Evolutionary conservation across 129 eudicot genomes (phyloP).

Genomic region (Centella asiatica): DNA sequence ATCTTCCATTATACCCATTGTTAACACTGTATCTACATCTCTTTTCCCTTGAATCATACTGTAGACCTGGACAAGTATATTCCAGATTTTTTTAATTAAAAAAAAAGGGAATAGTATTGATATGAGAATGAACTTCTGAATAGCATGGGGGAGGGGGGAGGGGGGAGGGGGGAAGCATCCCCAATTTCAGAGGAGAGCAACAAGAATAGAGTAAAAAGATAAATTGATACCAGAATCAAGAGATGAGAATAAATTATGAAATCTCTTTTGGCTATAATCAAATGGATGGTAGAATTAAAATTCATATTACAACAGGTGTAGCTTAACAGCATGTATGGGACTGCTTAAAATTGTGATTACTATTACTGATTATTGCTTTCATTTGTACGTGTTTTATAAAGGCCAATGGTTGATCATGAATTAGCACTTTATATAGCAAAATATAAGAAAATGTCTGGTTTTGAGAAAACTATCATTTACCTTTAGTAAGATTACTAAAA

Average conservation of each 20-base stretch:
- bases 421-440: too few species aligned
- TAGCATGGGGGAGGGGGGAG: background rate
- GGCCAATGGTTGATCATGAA: too few species aligned
- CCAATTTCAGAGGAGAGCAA: background rate
- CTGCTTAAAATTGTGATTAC: too few species aligned
- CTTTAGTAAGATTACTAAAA: too few species aligned
- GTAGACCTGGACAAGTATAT: constrained; percentile 50
- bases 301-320: too few species aligned
- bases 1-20: constrained; percentile 99
- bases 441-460: too few species aligned
- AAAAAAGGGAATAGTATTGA: too few species aligned
- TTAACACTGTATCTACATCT: constrained; percentile 91
- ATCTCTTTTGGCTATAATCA: background rate
- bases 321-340: too few species aligned
- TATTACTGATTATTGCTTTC: too few species aligned
- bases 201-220: background rate
- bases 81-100: too few species aligned
- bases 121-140: background rate
- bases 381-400: too few species aligned
- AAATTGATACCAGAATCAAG: background rate
- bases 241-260: background rate
- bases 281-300: background rate
- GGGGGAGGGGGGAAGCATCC: background rate
- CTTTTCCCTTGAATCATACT: constrained; percentile 98
- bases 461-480: too few species aligned